These are phyloP conservation scores for Phyllachora maydis DNA, from an alignment of 2,329 filamentous ascomycete genomes.

Conservation along the genomic window DNA sequence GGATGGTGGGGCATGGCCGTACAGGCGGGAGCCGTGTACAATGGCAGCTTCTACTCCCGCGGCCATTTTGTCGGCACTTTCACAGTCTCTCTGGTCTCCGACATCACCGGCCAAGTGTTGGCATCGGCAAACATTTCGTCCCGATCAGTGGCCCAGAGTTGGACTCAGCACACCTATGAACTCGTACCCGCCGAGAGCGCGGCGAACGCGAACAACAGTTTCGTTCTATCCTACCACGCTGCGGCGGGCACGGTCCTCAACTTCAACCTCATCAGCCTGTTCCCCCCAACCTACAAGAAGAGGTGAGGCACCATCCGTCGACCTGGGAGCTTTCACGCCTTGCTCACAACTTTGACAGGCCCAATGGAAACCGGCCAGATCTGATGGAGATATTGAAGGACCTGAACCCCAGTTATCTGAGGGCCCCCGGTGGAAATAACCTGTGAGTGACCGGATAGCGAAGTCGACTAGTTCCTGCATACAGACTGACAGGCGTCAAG, in stretches of 20 bases:
- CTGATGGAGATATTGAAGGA: background rate
- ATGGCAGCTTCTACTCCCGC: slow-evolving; percentile 30
- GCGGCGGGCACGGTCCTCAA: slow-evolving; percentile 17
- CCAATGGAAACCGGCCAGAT: slow-evolving; percentile 1
- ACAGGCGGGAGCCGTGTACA: slow-evolving; percentile 19
- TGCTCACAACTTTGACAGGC: background rate
- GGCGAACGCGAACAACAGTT: slow-evolving; percentile 32
- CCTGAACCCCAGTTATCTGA: background rate
- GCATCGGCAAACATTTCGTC: slow-evolving; percentile 24
- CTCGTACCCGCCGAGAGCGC: slow-evolving; percentile 21
- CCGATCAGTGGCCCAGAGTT: slow-evolving; percentile 16
- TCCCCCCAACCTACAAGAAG: slow-evolving; percentile 37
- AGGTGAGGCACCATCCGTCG: background rate
- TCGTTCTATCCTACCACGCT: slow-evolving; percentile 29
- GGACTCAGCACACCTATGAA: slow-evolving; percentile 28
- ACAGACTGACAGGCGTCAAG: background rate
- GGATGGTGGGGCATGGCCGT: slow-evolving; percentile 38
- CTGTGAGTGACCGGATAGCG: background rate
- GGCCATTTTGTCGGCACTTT: slow-evolving; percentile 24
- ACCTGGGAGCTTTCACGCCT: background rate
- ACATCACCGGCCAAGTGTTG: slow-evolving; percentile 20
- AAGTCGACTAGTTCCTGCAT: background rate
- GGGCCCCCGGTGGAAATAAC: slow-evolving; percentile 1
- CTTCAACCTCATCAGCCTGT: slow-evolving; percentile 37
- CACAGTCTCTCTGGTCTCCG: slow-evolving; percentile 23